These are phyloP conservation scores for Striga asiatica DNA, from an alignment of 257 asterid species.

Conservation along the genomic window DNA sequence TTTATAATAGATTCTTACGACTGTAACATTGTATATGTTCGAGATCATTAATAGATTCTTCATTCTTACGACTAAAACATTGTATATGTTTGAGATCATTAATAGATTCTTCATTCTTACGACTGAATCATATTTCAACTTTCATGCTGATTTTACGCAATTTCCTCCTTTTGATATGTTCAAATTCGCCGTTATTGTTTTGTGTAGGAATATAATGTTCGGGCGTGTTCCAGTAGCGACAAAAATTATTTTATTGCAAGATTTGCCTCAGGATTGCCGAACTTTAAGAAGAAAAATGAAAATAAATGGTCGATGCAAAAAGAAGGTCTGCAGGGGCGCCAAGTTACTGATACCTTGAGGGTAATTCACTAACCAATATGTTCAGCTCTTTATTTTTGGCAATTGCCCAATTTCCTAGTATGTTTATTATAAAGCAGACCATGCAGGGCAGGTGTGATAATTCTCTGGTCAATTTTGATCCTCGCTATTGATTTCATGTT, in stretches of 20 bases:
- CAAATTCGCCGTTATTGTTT: slow-evolving; percentile 10
- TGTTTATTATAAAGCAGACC: neutral
- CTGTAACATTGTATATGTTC: too few relatives aligned
- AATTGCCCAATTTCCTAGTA: neutral
- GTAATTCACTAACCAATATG: slow-evolving; percentile 28
- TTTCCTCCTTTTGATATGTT: neutral
- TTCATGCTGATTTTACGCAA: neutral
- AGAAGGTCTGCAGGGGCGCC: slow-evolving; percentile 95
- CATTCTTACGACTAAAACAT: too few relatives aligned
- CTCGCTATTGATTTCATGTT: neutral
- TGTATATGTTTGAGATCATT: neutral
- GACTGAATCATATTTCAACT: neutral
- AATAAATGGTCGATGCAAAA: slow-evolving; percentile 88
- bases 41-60: too few relatives aligned
- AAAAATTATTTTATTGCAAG: slow-evolving; percentile 86
- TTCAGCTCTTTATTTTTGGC: slow-evolving; percentile 1
- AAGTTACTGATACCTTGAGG: slow-evolving; percentile 74
- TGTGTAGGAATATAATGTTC: slow-evolving; percentile 79
- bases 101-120: slow-evolving; percentile 5
- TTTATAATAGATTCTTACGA: neutral
- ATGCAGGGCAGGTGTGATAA: neutral
- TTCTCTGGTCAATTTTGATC: neutral
- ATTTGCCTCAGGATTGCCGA: slow-evolving; percentile 80
- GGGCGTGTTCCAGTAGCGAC: slow-evolving; percentile 61
- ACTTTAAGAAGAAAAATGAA: slow-evolving; percentile 72